phyloP scores from a whole-genome alignment of 2,329 filamentous ascomycete genomes.

The Mycocentrospora acerina region DNA sequence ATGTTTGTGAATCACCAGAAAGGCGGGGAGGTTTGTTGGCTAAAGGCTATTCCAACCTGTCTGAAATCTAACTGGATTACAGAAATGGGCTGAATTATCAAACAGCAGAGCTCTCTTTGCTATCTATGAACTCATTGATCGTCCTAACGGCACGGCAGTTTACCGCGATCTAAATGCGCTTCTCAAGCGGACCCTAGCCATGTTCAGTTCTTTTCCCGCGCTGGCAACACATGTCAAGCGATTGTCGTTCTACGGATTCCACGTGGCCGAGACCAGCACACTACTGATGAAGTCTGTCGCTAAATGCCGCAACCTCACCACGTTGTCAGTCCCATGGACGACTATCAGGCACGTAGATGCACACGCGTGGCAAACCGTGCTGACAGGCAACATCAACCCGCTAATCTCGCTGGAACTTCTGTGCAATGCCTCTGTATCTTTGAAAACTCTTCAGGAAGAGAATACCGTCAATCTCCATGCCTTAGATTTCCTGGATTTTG shows the following conservation, averaged over 20 bases:
- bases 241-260: slow-evolving; percentile 59
- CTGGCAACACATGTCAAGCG: slow-evolving; percentile 53
- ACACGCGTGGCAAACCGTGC: slow-evolving; percentile 52
- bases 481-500: slow-evolving; percentile 53
- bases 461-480: slow-evolving; percentile 48
- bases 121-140: slow-evolving; percentile 52
- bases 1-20: slow-evolving; percentile 56
- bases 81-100: slow-evolving; percentile 55
- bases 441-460: slow-evolving; percentile 44
- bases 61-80: slow-evolving; percentile 29
- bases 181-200: slow-evolving; percentile 49
- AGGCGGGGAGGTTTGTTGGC: slow-evolving; percentile 44
- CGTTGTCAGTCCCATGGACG: slow-evolving; percentile 56
- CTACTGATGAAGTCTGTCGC: slow-evolving; percentile 53
- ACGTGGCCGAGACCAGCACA: slow-evolving; percentile 52
- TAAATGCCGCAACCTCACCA: slow-evolving; percentile 50
- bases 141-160: slow-evolving; percentile 50
- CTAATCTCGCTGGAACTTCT: slow-evolving; percentile 55
- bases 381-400: slow-evolving; percentile 48
- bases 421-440: slow-evolving; percentile 50
- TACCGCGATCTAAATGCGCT: slow-evolving; percentile 56
- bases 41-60: no score
- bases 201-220: slow-evolving; percentile 48
- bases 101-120: slow-evolving; percentile 47
- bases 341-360: slow-evolving; percentile 52